Base-by-base conservation (phyloP, 192 early-diverging fungal species). In the Mortierella hygrophila region DNA sequence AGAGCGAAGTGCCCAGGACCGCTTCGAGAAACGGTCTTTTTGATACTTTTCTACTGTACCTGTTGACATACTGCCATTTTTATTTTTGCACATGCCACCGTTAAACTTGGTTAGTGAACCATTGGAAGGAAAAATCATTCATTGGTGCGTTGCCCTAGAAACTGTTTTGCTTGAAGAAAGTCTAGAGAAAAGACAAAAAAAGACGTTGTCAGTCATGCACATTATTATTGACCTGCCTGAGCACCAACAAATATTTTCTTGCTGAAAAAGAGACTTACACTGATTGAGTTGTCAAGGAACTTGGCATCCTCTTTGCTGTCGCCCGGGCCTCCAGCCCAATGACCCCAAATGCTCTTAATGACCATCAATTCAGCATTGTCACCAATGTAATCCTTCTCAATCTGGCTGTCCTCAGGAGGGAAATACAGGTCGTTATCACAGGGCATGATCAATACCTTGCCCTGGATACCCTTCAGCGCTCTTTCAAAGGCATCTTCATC, bases 341-440 rank as follows among this genome's bases (percentile, higher is more conserved):
- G 80, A 26, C 80, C 80, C 80, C 80, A 81, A 32, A 81, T 75
- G 41, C 80, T 81, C 52, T 81, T 74, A 76, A 81, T 81, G 38
- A 81, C 80, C 49, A 76, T 81, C 44, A 81, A 23, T 49, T 81
- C 80, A 7, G 44, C 80, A 20, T 81, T 81, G 0, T 81, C 74
- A 15, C 80, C 80, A 52, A 81, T 68, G 29, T 81, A 81, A 21
- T 81, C 74, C 68, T 81, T 81, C 47, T 81, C 80, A 44, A 81
- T 75, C 68, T 81, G 73, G 52, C 80, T 81, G 74, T 81, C 80
- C 49, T 75, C 80, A 23, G 80, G 80, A 41, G 80, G 80, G 74
- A 81, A 81, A 26, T 81, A 81, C 21, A 81, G 63, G 35, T 81
- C 80, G n/a, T 26, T n/a, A 38, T 44, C 11, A 49, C 65, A 54